Base-by-base conservation (phyloP, 768 basidiomycete species). In the Suillus luteus region DNA sequence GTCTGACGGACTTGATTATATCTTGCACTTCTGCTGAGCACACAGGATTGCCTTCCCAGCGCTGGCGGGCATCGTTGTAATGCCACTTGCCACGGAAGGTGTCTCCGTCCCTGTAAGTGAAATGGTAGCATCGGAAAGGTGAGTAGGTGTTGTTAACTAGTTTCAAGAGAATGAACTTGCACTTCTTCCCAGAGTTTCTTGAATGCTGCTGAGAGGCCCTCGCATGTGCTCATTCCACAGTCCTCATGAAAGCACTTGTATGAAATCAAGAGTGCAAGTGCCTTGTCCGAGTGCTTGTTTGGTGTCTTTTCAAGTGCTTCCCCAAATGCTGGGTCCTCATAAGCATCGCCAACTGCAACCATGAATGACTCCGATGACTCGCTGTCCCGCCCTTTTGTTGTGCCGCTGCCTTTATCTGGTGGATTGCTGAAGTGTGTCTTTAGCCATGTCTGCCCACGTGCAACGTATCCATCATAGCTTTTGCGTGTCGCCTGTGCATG, bases 241-340 rank as follows among this genome's bases (percentile, higher is more conserved):
- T 61, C 8, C 33, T 61, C 60, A n/a, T 61, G 60, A 31, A 61
- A 61, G 6, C 37, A 48, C 27, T 27, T 61, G 48, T 31, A 61
- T 15, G 49, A 19, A 14, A 61, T 37, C 14, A 51, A 40, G 31
- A 61, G 46, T n/a, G 60, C n/a, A 22, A 61, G 33, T 9, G 33
- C 60, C 35, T 61, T 52, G 15, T 52, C 48, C 8, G 49, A 61
- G 31, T 41, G 54, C 7, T 61, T 33, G n/a, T 61, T 61, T 10
- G 49, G 60, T 3, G 22, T n/a, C 7, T 14, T n/a, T 49, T 40
- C 48, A 17, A 61, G 54, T 40, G 48, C 60, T 40, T 38, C 44
- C 2, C 44, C 22, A 11, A 46, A 46, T 5, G 10, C 22, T 5
- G 44, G 44, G 11, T 46, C 44, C n/a, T 46, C n/a, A 2, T 46